Base-by-base conservation (phyloP, 2,329 filamentous ascomycete genomes). In the Pseudogymnoascus sp. region DNA sequence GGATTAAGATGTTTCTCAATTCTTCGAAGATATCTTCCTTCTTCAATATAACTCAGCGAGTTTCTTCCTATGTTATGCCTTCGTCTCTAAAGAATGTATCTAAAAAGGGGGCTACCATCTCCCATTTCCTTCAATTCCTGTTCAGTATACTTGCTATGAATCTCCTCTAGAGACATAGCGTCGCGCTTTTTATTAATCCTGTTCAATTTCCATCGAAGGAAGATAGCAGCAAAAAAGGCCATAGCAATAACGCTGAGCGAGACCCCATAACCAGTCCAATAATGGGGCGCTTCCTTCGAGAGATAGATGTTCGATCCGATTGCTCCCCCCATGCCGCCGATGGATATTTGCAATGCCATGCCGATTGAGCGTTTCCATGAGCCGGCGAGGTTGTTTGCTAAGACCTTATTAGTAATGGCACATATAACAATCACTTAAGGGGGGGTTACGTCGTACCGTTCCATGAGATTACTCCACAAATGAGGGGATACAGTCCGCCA, bases 401-500 rank as follows among this genome's bases (percentile, higher is more conserved):
- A 36, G n/a, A 17, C 41, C 41, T 44, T 27, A 25, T 44, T 12
- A 44, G 36, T 12, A 25, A 61, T 7, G 25, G 12, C 21, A 48
- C 15, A 61, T 31, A 29, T 29, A 4, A 48, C 5, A 17, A 51
- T 55, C 27, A 35, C 17, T 31, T 17, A 12, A 31, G 13, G 59
- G 59, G 7, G 27, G n/a, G n/a, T 33, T 61, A 15, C 1, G 13
- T 15, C 27, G 5, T 21, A 60, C 59, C 59, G 17, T 48, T 80
- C 91, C 92, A 96, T 1, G 86, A 85, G 66, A 96, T 90, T 0
- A 90, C 94, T 71, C 94, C 92, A 7, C 89, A 78, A 63, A 95
- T 89, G 68, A 85, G 87, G 0, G 91, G 90, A 70, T 96, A 96
- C 67, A 96, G 93, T 1, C 92, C 91, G 64, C 92, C 79, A 0